Conservation (phyloP, 306 rosid genomes). For the Sicyos baderoa region DNA sequence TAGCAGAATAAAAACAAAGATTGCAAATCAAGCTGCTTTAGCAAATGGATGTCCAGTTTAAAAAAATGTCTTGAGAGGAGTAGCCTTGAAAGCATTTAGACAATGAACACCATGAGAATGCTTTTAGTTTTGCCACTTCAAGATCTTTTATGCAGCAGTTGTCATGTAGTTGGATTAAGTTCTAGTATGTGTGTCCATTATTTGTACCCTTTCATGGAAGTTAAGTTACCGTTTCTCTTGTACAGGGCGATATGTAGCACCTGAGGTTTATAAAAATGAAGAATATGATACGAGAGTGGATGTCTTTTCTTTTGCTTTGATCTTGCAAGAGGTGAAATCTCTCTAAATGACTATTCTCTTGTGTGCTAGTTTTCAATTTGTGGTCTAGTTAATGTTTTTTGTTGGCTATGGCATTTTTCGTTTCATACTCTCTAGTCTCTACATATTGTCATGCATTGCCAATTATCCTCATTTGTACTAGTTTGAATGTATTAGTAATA, state of each 20-base stretch:
- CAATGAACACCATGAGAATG: too few species aligned
- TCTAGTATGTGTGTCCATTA: too few species aligned
- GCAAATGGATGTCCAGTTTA: too few species aligned
- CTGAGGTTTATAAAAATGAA: conserved; percentile 71
- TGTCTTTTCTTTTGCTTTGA: conserved; percentile 82
- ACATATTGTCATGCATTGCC: background rate
- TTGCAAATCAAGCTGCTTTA: too few species aligned
- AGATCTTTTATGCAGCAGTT: too few species aligned
- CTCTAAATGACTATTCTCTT: background rate
- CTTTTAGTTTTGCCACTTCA: too few species aligned
- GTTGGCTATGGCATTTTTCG: background rate
- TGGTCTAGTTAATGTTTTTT: background rate
- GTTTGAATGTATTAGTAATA: background rate
- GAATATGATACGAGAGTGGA: conserved; percentile 94
- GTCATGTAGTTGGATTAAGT: too few species aligned
- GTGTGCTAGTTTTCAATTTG: conserved; percentile 20
- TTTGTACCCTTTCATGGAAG: background rate
- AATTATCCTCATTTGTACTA: background rate
- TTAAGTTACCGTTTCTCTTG: background rate
- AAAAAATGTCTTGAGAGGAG: too few species aligned
- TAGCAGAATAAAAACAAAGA: too few species aligned
- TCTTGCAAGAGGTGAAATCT: conserved; percentile 70
- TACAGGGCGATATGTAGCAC: conserved; percentile 82
- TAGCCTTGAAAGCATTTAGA: too few species aligned
- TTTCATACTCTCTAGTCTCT: too few species aligned